Conservation (phyloP, 345 rosid species). For the Brassica juncea region DNA sequence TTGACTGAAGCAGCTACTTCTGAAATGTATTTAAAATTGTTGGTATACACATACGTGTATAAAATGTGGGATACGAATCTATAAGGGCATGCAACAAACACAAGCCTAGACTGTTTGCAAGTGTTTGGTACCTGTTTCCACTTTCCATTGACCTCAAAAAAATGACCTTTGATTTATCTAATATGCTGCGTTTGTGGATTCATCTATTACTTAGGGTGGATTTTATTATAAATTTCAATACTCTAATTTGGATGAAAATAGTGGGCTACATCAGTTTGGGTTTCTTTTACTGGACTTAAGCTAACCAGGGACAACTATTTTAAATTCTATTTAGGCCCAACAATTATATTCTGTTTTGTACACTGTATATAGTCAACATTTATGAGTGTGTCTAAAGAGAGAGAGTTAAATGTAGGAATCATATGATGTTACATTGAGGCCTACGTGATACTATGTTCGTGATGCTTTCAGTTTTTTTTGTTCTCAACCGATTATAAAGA, state of each 20-base stretch:
- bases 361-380: neutral
- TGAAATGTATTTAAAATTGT: neutral
- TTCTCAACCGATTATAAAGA: neutral
- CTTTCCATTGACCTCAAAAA: no score
- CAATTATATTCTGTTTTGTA: neutral
- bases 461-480: neutral
- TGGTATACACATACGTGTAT: neutral
- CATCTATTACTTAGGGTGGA: no score
- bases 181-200: neutral
- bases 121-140: neutral
- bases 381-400: neutral
- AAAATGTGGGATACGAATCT: neutral
- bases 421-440: neutral
- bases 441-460: neutral
- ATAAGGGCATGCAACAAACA: neutral
- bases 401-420: neutral
- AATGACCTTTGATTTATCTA: neutral
- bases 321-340: conserved; percentile 3
- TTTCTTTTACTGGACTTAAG: neutral
- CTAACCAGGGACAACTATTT: neutral
- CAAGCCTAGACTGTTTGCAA: neutral
- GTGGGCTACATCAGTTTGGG: neutral
- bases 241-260: neutral
- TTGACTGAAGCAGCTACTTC: neutral
- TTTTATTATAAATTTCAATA: no score